Conservation (phyloP, 352 stramenopile species). For the Saprolegnia parasitica region DNA sequence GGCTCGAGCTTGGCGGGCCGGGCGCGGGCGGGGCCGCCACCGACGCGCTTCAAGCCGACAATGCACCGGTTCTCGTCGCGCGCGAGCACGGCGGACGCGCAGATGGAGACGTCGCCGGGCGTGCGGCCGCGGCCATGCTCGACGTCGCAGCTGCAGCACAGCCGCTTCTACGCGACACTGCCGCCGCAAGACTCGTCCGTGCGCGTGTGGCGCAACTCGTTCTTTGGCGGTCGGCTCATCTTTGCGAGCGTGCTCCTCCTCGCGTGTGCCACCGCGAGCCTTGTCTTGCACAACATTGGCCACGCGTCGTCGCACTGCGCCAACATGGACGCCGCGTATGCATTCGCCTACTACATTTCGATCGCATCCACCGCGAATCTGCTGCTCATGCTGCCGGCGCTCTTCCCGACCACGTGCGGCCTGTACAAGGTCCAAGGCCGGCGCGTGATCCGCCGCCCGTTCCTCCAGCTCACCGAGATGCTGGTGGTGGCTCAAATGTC, state of each 20-base stretch:
- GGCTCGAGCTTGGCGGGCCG: neutral
- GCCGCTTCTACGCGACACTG: neutral
- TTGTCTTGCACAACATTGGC: constrained; percentile 21
- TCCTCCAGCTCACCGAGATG: constrained; percentile 63
- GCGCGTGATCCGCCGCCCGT: constrained; percentile 58
- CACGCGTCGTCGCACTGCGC: neutral
- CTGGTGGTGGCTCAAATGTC: constrained; percentile 48
- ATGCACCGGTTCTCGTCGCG: constrained; percentile 11
- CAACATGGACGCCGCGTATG: neutral
- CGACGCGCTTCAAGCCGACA: constrained; percentile 7
- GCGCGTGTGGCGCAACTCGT: constrained; percentile 19
- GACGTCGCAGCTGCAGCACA: neutral
- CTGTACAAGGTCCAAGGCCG: constrained; percentile 52
- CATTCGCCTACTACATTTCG: constrained; percentile 37
- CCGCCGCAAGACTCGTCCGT: neutral
- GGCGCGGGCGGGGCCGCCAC: neutral
- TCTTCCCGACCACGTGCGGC: constrained; percentile 49
- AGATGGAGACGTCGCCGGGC: constrained; percentile 1
- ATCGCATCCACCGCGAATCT: constrained; percentile 40
- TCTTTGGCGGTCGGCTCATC: constrained; percentile 24
- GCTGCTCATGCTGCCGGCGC: constrained; percentile 48
- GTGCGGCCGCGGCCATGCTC: neutral
- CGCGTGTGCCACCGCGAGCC: neutral
- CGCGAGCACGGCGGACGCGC: constrained; percentile 6
- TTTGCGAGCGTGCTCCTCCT: constrained; percentile 19